Evolutionary conservation across 306 rosid genomes (phyloP), one percentile per base, ranked within the genome.

Genomic region (Vachellia collinsii): DNA sequence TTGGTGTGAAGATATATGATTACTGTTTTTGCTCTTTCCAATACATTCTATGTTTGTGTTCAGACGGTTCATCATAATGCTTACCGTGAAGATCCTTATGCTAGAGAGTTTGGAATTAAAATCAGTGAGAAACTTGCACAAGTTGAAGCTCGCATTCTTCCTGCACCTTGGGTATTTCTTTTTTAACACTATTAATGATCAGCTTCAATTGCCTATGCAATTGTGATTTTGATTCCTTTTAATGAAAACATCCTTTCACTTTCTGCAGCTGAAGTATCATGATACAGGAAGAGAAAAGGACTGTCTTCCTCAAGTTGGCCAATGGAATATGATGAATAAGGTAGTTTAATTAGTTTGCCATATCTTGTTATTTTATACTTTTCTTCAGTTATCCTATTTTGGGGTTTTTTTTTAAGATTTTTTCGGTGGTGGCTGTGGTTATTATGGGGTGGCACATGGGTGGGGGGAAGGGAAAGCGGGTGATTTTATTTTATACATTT

Each of bases 321-420:
- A 93, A 9, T 96, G 99, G 99, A 96, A 96, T 22, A 96, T 96
- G 99, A 96, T 89, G 99, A 92, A 96, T 3, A 96, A 96, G 97
- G 99, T 96, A 36, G 39, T 37, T 41, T 71, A 58, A 48, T 23
- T 23, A n/a, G 6, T 56, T 44, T 64, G 51, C 13, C 46, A n/a
- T 23, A 36, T n/a, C 8, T 5, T 38, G 56, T 22, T 29, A 1
- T 75, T 22, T 7, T 59, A 3, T 1, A 20, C 29, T 25, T 4
- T 14, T 16, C 16, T 23, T 59, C 38, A 46, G 7, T 34, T 67
- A 41, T 41, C 20, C 44, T 41, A n/a, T 9, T 5, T 8, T 14
- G 8, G 56, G 6, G 22, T 48, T 70, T 0, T 9, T 12, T 11
- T n/a, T 62, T 39, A 38, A 5, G 0, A 20, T 72, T 50, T 25